Conservation (phyloP, 129 eudicot genomes). For the Flaveria ramosissima region DNA sequence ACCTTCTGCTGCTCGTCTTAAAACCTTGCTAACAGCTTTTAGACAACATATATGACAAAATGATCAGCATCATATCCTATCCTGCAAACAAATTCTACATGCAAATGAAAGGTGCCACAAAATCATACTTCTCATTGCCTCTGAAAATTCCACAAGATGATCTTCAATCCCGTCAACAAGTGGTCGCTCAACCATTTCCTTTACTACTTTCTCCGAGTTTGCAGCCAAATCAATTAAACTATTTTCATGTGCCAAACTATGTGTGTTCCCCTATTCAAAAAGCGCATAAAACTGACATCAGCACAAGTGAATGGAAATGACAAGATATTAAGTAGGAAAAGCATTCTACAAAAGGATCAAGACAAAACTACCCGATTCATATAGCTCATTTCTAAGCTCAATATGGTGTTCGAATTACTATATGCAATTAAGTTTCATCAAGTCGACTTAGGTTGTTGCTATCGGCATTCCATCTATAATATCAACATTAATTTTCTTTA, state of each 20-base stretch:
- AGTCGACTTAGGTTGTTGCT: too few relatives aligned
- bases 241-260: conserved; percentile 47
- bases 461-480: too few relatives aligned
- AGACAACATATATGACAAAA: conserved; percentile 1
- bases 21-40: conserved; percentile 75
- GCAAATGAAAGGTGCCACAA: not conserved
- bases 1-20: conserved; percentile 65
- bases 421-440: too few relatives aligned
- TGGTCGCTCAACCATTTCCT: conserved; percentile 54
- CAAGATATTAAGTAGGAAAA: not conserved
- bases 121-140: conserved; percentile 69
- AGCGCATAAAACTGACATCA: not conserved
- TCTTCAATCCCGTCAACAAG: conserved; percentile 61
- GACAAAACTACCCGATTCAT: too few relatives aligned
- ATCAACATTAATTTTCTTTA: too few relatives aligned
- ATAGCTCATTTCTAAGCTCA: too few relatives aligned
- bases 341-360: too few relatives aligned
- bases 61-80: not conserved
- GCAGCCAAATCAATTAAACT: conserved; percentile 23
- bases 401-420: too few relatives aligned
- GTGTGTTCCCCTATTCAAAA: conserved; percentile 38
- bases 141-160: conserved; percentile 76
- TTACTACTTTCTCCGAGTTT: conserved; percentile 55
- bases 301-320: conserved; percentile 8
- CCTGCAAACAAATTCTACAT: not conserved